phyloP scores from a whole-genome alignment of 768 basidiomycete genomes.

The Nidula microcarpa region DNA sequence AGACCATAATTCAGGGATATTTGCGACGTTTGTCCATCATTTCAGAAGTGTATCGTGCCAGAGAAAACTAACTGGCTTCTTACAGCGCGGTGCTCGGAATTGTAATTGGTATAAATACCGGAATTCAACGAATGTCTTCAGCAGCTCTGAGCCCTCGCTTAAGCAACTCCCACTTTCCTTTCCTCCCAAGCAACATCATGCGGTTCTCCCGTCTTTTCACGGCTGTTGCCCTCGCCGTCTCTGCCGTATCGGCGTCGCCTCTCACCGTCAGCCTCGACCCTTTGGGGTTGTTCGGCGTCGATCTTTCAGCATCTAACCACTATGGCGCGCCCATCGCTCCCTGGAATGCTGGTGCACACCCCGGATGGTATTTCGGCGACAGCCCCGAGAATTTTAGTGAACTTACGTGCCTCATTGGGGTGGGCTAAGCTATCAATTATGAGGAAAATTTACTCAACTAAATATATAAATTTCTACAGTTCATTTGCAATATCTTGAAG shows the following conservation, averaged over 20 bases:
- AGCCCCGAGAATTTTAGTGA: slow-evolving; percentile 20
- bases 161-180: neutral
- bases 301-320: slow-evolving; percentile 25
- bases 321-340: slow-evolving; percentile 37
- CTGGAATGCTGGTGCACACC: slow-evolving; percentile 25
- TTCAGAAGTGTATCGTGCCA: too few relatives aligned
- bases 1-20: too few relatives aligned
- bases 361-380: slow-evolving; percentile 42
- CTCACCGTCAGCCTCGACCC: slow-evolving; percentile 10
- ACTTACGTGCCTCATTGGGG: slow-evolving; percentile 27
- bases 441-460: neutral
- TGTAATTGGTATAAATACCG: too few relatives aligned
- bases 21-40: too few relatives aligned
- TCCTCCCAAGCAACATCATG: slow-evolving; percentile 13
- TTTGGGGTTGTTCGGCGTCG: slow-evolving; percentile 14
- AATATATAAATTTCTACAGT: slow-evolving; percentile 14
- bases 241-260: slow-evolving; percentile 13
- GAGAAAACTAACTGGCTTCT: too few relatives aligned
- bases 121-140: neutral
- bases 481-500: slow-evolving; percentile 33
- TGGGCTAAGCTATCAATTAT: slow-evolving; percentile 8
- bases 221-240: slow-evolving; percentile 15
- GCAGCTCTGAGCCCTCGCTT: neutral
- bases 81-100: too few relatives aligned
- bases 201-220: slow-evolving; percentile 24